These are phyloP conservation scores for Priceomyces haplophilus DNA, from an alignment of 805 yeast species.

Conservation along the genomic window DNA sequence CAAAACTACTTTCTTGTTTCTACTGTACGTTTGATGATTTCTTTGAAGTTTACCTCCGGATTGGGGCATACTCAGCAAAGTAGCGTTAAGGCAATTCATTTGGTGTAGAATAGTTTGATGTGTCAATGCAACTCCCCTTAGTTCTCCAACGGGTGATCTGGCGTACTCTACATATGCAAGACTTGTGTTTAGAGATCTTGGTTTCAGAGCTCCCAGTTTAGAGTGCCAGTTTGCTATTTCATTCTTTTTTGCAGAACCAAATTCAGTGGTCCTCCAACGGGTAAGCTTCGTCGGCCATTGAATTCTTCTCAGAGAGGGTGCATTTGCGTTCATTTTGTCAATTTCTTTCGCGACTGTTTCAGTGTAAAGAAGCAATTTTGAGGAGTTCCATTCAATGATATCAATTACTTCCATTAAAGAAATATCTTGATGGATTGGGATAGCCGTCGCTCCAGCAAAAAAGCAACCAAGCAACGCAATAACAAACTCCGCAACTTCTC, in stretches of 20 bases:
- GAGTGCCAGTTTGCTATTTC: slow-evolving; percentile 28
- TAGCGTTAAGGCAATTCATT: slow-evolving; percentile 69
- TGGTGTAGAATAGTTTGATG: slow-evolving; percentile 88
- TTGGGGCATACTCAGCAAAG: slow-evolving; percentile 64
- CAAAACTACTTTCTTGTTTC: slow-evolving; percentile 51
- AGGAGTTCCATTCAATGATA: slow-evolving; percentile 68
- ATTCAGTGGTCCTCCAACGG: slow-evolving; percentile 82
- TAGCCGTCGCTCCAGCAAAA: slow-evolving; percentile 90
- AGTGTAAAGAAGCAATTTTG: slow-evolving; percentile 76
- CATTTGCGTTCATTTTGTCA: slow-evolving; percentile 49
- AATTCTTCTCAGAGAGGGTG: slow-evolving; percentile 32
- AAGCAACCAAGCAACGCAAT: slow-evolving; percentile 89
- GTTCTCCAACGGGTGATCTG: slow-evolving; percentile 84
- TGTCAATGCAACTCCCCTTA: slow-evolving; percentile 89
- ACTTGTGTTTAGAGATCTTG: slow-evolving; percentile 35
- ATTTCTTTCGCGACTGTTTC: slow-evolving; percentile 74
- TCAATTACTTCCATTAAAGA: slow-evolving; percentile 66
- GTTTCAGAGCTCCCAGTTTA: slow-evolving; percentile 13
- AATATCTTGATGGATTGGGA: slow-evolving; percentile 79
- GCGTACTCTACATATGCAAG: slow-evolving; percentile 92
- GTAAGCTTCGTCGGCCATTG: slow-evolving; percentile 72
- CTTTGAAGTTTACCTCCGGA: slow-evolving; percentile 53
- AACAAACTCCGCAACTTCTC: slow-evolving; percentile 81
- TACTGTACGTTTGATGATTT: slow-evolving; percentile 27
- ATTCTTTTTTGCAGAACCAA: slow-evolving; percentile 57